These are phyloP conservation scores for Boletus pseudopeckii DNA, from an alignment of 768 basidiomycete genomes.

Conservation along the genomic window DNA sequence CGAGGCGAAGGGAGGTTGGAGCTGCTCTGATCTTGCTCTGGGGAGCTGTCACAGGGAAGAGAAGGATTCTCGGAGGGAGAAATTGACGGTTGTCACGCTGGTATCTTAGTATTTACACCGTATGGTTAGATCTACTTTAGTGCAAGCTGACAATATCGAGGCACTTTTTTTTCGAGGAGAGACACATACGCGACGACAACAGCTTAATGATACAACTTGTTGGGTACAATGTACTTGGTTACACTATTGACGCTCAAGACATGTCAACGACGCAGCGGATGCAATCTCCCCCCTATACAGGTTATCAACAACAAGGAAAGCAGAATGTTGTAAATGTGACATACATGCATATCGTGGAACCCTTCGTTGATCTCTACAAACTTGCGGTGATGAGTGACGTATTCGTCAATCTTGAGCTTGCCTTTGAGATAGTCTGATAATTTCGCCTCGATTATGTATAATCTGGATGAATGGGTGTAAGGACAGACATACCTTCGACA, in stretches of 20 bases:
- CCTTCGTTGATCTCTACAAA: conserved; percentile 79
- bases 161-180: not conserved
- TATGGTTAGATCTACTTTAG: not conserved
- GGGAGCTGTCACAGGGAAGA: conserved; percentile 64
- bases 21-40: conserved; percentile 65
- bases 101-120: conserved; percentile 12
- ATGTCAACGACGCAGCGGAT: conserved; percentile 96
- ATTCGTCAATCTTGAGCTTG: conserved; percentile 89
- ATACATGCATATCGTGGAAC: conserved; percentile 95
- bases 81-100: conserved; percentile 6
- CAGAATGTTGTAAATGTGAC: conserved; percentile 30
- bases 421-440: conserved; percentile 73
- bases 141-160: not conserved
- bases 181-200: not conserved
- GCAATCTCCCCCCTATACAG: conserved; percentile 63
- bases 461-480: not conserved
- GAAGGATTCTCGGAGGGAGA: conserved; percentile 47
- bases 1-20: conserved; percentile 64
- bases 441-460: not conserved
- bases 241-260: conserved; percentile 38
- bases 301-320: conserved; percentile 1
- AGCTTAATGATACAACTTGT: conserved; percentile 3
- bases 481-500: conserved; percentile 64
- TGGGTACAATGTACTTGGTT: not conserved
- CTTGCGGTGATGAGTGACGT: conserved; percentile 82